phyloP scores from a whole-genome alignment of 1,284 basidiomycete genomes.

The Ustilago trichophora region DNA sequence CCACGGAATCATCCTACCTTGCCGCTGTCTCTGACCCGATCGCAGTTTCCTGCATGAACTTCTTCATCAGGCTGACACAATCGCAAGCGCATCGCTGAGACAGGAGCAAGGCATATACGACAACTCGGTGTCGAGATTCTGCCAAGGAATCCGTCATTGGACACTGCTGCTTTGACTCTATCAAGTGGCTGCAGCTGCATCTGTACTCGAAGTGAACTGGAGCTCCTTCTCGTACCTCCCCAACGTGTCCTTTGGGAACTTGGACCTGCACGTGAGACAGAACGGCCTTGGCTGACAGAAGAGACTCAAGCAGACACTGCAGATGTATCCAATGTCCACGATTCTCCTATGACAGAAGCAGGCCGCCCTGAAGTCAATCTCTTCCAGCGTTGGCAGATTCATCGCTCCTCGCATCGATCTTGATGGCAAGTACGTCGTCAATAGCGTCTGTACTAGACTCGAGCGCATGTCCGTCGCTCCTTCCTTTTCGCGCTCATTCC shows the following conservation, averaged over 20 bases:
- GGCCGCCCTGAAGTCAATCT: slow-evolving; percentile 93
- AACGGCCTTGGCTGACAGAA: slow-evolving; percentile 40
- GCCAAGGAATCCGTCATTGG: no score
- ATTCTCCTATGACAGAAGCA: slow-evolving; percentile 99
- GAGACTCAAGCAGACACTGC: slow-evolving; percentile 68
- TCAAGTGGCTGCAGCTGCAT: no score
- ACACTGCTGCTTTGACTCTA: no score
- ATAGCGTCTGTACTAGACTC: slow-evolving; percentile 54
- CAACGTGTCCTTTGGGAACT: slow-evolving; percentile 32
- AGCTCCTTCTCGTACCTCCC: slow-evolving; percentile 28
- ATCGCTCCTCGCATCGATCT: slow-evolving; percentile 77
- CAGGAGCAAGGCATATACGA: no score
- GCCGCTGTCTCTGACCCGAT: no score
- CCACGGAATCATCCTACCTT: no score
- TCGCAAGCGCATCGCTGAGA: no score
- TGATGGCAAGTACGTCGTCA: slow-evolving; percentile 58
- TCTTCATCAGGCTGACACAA: no score
- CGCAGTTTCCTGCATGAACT: no score
- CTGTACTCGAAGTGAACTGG: no score
- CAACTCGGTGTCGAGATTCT: no score
- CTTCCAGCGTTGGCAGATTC: slow-evolving; percentile 88
- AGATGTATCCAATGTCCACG: slow-evolving; percentile 96
- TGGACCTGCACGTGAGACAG: slow-evolving; percentile 45
- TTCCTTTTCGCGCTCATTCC: slow-evolving; percentile 75
- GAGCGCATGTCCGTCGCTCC: slow-evolving; percentile 26